Percentiles rank a stretch among this genome's conserved stretches.
Conservation (phyloP, 73 alveolate species). For the Paramecium biaurelia region DNA sequence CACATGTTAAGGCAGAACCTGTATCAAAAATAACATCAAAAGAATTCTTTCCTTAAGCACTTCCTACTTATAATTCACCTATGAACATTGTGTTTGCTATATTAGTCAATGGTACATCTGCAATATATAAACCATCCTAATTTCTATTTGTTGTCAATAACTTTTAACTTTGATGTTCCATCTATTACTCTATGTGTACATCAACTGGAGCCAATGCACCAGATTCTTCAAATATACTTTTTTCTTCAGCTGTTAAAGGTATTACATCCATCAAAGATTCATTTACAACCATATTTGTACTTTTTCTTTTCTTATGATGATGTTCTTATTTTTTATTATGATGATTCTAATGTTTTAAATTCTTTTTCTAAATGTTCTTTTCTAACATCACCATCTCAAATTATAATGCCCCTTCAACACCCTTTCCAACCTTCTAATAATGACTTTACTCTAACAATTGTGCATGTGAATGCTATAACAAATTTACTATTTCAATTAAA, state of each 20-base stretch:
- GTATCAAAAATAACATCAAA: constrained; percentile 71
- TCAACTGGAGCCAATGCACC: constrained; percentile 19
- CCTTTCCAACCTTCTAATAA: neutral
- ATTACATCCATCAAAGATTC: constrained; percentile 38
- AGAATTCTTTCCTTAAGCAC: constrained; percentile 51
- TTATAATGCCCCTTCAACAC: neutral
- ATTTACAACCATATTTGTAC: neutral
- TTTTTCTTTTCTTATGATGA: neutral
- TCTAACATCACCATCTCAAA: neutral
- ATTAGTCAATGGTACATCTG: constrained; percentile 40
- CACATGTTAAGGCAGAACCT: constrained; percentile 62
- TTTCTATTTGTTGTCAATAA: neutral
- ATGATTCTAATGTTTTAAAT: neutral
- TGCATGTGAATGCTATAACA: neutral
- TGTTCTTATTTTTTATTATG: neutral
- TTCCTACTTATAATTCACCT: constrained; percentile 53
- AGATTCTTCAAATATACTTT: neutral
- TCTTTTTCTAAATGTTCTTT: neutral
- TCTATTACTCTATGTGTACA: neutral
- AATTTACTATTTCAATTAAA: neutral
- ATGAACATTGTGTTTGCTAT: constrained; percentile 39
- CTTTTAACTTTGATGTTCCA: constrained; percentile 24
- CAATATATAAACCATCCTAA: neutral
- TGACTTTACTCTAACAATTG: neutral
- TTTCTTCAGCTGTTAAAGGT: constrained; percentile 14